Evolutionary conservation across 208 protist species (phyloP), one percentile per base, ranked within the genome.

Genomic region (Acanthamoeba royreba): DNA sequence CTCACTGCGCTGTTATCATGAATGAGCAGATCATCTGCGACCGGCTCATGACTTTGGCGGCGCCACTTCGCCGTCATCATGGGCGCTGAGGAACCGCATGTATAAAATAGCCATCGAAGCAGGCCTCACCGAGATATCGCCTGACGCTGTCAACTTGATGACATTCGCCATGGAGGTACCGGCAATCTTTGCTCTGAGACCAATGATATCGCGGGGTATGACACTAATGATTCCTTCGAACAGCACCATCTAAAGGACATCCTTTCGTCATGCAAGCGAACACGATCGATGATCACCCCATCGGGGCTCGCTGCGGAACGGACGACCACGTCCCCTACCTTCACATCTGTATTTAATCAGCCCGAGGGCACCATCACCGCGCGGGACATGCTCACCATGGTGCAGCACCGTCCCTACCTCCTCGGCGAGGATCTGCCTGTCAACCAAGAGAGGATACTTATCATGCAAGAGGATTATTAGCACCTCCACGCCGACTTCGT

Each of bases 191-290:
- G 19, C 15, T 72, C 28, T 4, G 33, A 42, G 1, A 61, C 9
- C 19, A 17, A 61, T n/a, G 19, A 28, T 17, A 5, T 61, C 52
- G 52, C n/a, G n/a, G 22, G 4, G 1, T 61, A 8, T n/a, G n/a
- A n/a, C n/a, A n/a, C n/a, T n/a, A n/a, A n/a, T n/a, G n/a, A n/a
- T n/a, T n/a, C n/a, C n/a, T n/a, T n/a, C n/a, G 0, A n/a, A 15
- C 47, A 87, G 77, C 77, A 87, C n/a, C 77, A 87, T 46, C 42
- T 87, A 25, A 87, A 87, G 77, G 77, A 87, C 43, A 58, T 87
- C 5, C 77, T 87, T 0, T 40, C 47, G 17, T 28, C 47, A 35
- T 61, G 77, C n/a, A 87, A 87, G 77, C 46, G 77, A 58, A 58
- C 46, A 43, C n/a, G n/a, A 55, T 38, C 47, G n/a, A n/a, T n/a